These are phyloP conservation scores for apple (Malus domestica) DNA, from an alignment of 306 rosid species.

Conservation along the genomic window ASM211411v1 NC_041803.1:3047501-3048000, in stretches of 20 bases:
- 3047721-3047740: background rate
- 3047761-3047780: slow-evolving; percentile 27
- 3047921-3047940: no score
- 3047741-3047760: slow-evolving; percentile 50
- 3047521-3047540: slow-evolving; percentile 13
- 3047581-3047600: background rate
- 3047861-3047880: slow-evolving; percentile 13
- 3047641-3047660: background rate
- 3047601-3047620: slow-evolving; percentile 21
- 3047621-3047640: background rate
- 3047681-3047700: background rate
- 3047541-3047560: slow-evolving; percentile 8
- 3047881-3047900: no score
- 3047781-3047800: slow-evolving; percentile 70
- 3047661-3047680: background rate
- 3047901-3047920: no score
- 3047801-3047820: slow-evolving; percentile 51
- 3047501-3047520: slow-evolving; percentile 17
- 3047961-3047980: no score
- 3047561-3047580: slow-evolving; percentile 9
- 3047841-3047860: slow-evolving; percentile 57
- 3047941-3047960: no score
- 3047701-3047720: background rate
- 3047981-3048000: no score
- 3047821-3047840: slow-evolving; percentile 45